Evolutionary conservation across 1,284 basidiomycete species (phyloP), one percentile per base, ranked within the genome.

Genomic region (Waitea zeae): DNA sequence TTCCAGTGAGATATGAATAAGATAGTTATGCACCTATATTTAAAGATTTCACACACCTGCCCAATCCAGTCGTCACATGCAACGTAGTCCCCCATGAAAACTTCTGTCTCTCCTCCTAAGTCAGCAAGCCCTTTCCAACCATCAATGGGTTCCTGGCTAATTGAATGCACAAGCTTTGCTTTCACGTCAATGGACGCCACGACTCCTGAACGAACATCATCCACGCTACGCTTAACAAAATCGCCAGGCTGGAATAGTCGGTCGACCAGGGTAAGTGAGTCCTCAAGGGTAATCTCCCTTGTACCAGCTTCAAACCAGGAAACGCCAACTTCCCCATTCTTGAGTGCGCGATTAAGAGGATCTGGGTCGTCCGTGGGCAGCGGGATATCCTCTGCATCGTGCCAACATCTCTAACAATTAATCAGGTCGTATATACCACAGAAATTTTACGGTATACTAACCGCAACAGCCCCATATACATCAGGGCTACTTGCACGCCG

Each of bases 21-120:
- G n/a, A n/a, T n/a, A n/a, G n/a, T n/a, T n/a, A n/a, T n/a, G n/a
- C n/a, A n/a, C n/a, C n/a, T n/a, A n/a, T 11, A 7, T 12, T 9
- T 12, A 15, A 15, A 7, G n/a, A 12, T 9, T 29, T 18, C 30
- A 48, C 67, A 49, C 48, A 80, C 79, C 67, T 89, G 81, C 35
- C 89, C 89, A 45, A 95, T 61, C 90, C 90, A 96, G 49, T 89
- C 73, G 41, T 81, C 69, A 48, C 70, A 72, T 4, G 77, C 60
- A 36, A 92, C 82, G 57, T 78, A 83, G 52, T 92, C 86, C 4
- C 84, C 81, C 28, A 80, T 64, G 41, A 82, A 75, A 18, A 76
- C 64, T 17, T 75, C 67, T 17, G 58, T 53, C 17, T 65, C 61
- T 24, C 61, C 62, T 42, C 68, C 61, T n/a, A 90, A 50, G 36